Evolutionary conservation across 2,329 filamentous ascomycete species (phyloP), one percentile per base, ranked within the genome.

Genomic region (Fusarium papillatum): DNA sequence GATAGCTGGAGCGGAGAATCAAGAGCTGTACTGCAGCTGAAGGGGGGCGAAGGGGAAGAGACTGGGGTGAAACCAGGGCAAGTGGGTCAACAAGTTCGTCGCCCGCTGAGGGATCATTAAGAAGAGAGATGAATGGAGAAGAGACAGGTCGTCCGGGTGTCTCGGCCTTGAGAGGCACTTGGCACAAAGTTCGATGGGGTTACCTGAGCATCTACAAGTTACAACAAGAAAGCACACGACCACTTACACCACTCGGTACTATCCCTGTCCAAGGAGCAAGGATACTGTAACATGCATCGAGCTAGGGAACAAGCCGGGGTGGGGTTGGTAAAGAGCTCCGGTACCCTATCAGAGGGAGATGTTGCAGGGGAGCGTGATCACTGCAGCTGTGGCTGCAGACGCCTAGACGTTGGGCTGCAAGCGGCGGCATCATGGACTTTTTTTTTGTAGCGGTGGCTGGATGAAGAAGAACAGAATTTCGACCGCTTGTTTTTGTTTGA

Each of bases 1-100:
- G 72, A 66, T 70, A 43, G 59, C 34, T 36, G 14, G 34, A 36
- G 34, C 59, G 38, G 16, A 60, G 16, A 22, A 53, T 53, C 17
- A 24, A 69, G 48, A 70, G 29, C 60, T 48, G 43, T 48, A 48
- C 13, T 22, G 22, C 34, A 36, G 34, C 34, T 19, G n/a, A n/a
- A 43, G 19, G 41, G 43, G 43, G 9, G 34, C 17, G 38, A 17
- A 2, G 24, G 24, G 55, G 55, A 60, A 14, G 55, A 60, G 34
- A 24, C 55, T 31, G 50, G 50, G 50, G 50, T 55, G 26, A 55
- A 34, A 55, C 50, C 26, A 55, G 50, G 50, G 50, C 50, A 55
- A 34, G 50, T 55, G 50, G 50, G 26, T 55, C 50, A 55, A 16
- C 11, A 55, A 55, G 50, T 34, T 55, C 50, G 11, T 31, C 19